Base-by-base conservation (phyloP, 73 alveolate genomes). In the Breviolum minutum region DNA sequence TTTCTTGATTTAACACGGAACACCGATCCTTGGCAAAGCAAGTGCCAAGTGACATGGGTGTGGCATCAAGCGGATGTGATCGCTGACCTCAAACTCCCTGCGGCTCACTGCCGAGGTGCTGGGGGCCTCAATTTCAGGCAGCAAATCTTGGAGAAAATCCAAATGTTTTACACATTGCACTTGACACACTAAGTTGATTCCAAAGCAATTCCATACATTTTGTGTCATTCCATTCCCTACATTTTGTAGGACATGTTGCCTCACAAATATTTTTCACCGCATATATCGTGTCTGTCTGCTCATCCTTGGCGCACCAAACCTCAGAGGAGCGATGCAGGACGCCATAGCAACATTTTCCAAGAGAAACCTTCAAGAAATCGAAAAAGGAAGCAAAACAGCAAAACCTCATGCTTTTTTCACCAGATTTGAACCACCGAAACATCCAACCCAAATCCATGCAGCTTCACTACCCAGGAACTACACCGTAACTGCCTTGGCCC, bases 31-130 rank as follows among this genome's bases (percentile, higher is more conserved):
- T 17, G 24, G 54, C 54, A 40, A 40, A 40, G 71, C 90, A 89
- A 74, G 71, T 20, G 48, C 90, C 90, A 89, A 74, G 71, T 20
- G 48, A 54, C 97, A 90, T 66, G 97, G 97, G 30, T 90, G 97
- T 16, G 97, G 97, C 64, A 63, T 90, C 88, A 90, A 24, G 48
- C 97, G 97, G 63, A 90, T 73, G 64, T 69, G 87, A 30, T 90
- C 97, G 81, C 81, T 63, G 63, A 63, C 88, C 63, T 90, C 97
- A 82, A 71, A 90, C 97, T 90, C 97, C 30, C 97, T 82, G 12
- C 97, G 97, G 32, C 74, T 66, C 27, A 90, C 87, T 6, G 79
- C 97, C 12, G 97, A 71, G 62, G 88, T 90, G 26, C 27, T 73
- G 76, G 73, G 93, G 54, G 70, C 90, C 90, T 81, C 90, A 17